Base-by-base conservation (phyloP, 768 basidiomycete species). In the Pholiota conissans region DNA sequence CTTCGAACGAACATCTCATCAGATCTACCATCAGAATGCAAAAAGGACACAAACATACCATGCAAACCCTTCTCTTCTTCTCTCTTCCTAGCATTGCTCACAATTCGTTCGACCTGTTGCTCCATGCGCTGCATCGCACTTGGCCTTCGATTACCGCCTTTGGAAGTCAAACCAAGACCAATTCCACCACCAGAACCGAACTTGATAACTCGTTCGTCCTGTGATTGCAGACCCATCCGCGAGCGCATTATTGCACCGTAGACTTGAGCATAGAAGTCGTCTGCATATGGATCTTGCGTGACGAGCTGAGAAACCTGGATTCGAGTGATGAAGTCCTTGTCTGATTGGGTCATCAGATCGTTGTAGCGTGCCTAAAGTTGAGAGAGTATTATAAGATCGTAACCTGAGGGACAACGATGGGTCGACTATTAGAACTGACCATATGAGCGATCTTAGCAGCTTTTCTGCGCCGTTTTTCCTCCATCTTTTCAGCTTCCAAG, bases 291-390 rank as follows among this genome's bases (percentile, higher is more conserved):
- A 74, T 99, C 97, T 67, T 92, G 89, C 5, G 95, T 96, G 42
- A 97, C 95, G 39, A 98, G 89, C 68, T 98, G 97, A 1, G 96
- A 98, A 30, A 99, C 93, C 72, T 99, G 97, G 61, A 99, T 98
- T 24, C 97, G 87, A 32, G 97, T 98, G 74, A 99, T 98, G 69
- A 98, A 99, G 69, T 98, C 97, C 76, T 98, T 98, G 79, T 99
- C 97, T 10, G 92, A 95, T 73, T 95, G 93, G 3, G 93, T 94
- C 94, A 96, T 96, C 34, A 95, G 80, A 70, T 95, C 93, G 64
- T 96, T 96, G 68, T 95, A 95, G 58, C 91, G 86, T 59, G 94
- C 85, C 93, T 94, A 52, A 85, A 52, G 34, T 55, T 22, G 56
- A 68, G 7, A 49, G 32, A 24, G 13, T 3, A 24, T 40, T 14